Conservation (phyloP, 2,329 filamentous ascomycete species). For the Lasiodiplodia theobromae region DNA sequence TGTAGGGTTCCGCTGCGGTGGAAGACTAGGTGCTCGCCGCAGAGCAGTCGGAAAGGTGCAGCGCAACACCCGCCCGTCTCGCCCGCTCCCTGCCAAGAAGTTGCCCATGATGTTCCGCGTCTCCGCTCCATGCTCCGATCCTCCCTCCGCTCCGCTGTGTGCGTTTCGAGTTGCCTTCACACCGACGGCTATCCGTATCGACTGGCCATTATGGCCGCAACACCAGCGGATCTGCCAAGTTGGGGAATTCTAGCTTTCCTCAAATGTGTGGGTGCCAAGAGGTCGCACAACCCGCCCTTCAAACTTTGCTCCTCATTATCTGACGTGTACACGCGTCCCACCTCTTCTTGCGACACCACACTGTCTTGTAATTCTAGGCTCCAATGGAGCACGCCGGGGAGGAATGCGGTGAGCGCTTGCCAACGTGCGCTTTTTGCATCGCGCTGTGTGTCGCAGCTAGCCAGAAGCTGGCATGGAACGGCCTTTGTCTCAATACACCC, state of each 20-base stretch:
- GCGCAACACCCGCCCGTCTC: not conserved
- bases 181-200: not conserved
- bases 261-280: constrained; percentile 1
- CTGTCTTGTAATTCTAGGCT: not conserved
- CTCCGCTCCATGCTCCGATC: constrained; percentile 14
- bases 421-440: not conserved
- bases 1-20: not conserved
- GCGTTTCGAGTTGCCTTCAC: constrained; percentile 20
- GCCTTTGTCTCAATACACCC: not conserved
- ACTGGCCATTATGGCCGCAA: not conserved
- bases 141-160: constrained; percentile 3
- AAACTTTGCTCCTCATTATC: not conserved
- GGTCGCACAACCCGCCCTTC: not conserved
- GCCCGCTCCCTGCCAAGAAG: constrained; percentile 13
- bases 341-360: not conserved
- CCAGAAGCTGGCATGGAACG: not conserved
- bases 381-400: not conserved
- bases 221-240: constrained; percentile 3
- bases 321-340: constrained; percentile 1
- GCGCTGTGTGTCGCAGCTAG: not conserved
- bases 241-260: constrained; percentile 2
- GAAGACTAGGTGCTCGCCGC: not conserved
- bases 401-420: not conserved
- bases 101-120: constrained; percentile 5
- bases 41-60: not conserved